A percentile compares a stretch with the other conserved stretches of the same genome.
Evolutionary conservation across 495 filamentous ascomycete species (phyloP).

Genomic region (Cercophora samala): DNA sequence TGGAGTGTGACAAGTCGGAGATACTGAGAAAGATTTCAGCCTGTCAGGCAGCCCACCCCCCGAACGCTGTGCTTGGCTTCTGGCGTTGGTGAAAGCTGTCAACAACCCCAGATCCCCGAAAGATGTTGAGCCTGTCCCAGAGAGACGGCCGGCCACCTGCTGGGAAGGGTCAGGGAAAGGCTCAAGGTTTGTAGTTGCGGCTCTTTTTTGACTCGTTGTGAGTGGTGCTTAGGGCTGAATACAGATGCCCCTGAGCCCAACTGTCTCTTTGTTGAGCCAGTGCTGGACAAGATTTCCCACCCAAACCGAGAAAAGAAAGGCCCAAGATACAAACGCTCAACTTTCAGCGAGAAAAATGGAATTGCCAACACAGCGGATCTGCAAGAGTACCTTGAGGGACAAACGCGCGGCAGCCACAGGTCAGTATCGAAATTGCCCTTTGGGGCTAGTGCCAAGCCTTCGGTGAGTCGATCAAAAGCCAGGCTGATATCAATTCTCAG

Average conservation of each 20-base stretch:
- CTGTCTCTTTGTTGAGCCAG: not conserved
- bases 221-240: not conserved
- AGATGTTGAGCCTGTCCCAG: not conserved
- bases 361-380: not conserved
- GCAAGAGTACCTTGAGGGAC: not conserved
- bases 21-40: not conserved
- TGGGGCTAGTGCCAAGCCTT: not conserved
- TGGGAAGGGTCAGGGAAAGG: not conserved
- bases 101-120: constrained; percentile 1
- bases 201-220: not conserved
- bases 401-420: not conserved
- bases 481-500: constrained; percentile 10
- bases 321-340: not conserved
- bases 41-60: not conserved
- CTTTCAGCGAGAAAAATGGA: not conserved
- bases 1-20: not conserved
- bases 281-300: not conserved
- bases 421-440: not conserved
- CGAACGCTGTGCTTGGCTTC: constrained; percentile 5
- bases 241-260: not conserved
- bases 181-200: no score
- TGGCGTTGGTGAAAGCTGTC: not conserved
- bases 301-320: not conserved
- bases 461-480: not conserved
- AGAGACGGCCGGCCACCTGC: not conserved